phyloP scores from a whole-genome alignment of 169 alveolate species.

The Blepharisma undulans region DNA sequence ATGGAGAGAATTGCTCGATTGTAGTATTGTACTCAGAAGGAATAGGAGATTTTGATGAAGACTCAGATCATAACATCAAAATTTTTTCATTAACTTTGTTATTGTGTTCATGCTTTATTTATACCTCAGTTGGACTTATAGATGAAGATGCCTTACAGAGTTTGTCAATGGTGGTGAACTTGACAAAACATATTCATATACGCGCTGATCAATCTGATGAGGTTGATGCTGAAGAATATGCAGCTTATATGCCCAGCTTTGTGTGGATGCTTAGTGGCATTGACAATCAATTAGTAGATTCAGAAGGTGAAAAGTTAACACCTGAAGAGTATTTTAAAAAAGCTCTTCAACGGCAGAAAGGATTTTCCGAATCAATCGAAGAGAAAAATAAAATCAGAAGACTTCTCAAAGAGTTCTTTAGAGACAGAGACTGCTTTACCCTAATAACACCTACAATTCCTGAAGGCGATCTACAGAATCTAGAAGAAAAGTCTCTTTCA shows the following conservation, averaged over 20 bases:
- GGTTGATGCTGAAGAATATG: conserved; percentile 68
- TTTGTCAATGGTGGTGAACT: conserved; percentile 76
- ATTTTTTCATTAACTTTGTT: conserved; percentile 83
- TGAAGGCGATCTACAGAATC: conserved; percentile 76
- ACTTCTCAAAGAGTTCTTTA: conserved; percentile 73
- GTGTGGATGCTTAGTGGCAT: conserved; percentile 87
- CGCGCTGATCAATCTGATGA: conserved; percentile 57
- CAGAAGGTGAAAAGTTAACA: conserved; percentile 73
- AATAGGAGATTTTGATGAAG: conserved; percentile 88
- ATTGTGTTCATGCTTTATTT: conserved; percentile 72
- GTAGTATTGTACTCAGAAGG: conserved; percentile 87
- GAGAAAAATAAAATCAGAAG: conserved; percentile 80
- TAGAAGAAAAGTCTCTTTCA: conserved; percentile 75
- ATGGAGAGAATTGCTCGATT: conserved; percentile 78
- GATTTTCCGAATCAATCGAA: conserved; percentile 73
- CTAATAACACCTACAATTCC: conserved; percentile 80
- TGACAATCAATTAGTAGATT: conserved; percentile 69
- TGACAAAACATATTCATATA: conserved; percentile 76
- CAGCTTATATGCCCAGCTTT: conserved; percentile 79
- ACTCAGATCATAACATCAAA: conserved; percentile 83
- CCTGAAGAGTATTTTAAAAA: conserved; percentile 75
- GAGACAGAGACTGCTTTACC: conserved; percentile 84
- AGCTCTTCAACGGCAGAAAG: conserved; percentile 71
- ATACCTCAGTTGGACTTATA: conserved; percentile 82
- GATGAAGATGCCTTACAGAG: conserved; percentile 83